Base-by-base conservation (phyloP, 1,284 basidiomycete species). In the Xerocomus nothofagi region DNA sequence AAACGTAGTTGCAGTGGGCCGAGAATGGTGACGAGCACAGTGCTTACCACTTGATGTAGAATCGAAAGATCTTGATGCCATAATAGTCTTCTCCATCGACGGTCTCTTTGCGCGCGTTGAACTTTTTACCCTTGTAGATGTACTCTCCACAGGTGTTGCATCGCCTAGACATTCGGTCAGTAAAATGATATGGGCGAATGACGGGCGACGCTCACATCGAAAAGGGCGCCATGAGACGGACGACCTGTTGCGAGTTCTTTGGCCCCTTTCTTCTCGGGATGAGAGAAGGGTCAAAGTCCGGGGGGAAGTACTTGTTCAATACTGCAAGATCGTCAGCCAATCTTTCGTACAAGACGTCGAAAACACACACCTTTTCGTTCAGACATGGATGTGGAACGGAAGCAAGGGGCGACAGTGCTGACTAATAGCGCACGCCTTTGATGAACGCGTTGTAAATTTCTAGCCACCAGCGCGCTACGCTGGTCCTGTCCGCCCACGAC, bases 211-310 rank as follows among this genome's bases (percentile, higher is more conserved):
- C 79, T 46, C 58, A 84, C 96, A 99, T 99, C 14, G 92, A 95
- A 71, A 97, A 99, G 0, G 96, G 96, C 6, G 97, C 95, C 96
- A 99, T 99, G 40, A 99, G 82, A 79, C 95, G 91, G 55, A 99
- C 94, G 49, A 94, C 91, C 73, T 96, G 92, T 68, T 98, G 96
- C 17, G 87, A 85, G 70, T 97, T 96, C 78, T 90, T 94, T 49
- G 88, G 87, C 52, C 82, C 80, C 67, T 89, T 93, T 61, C 93
- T 78, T 60, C 97, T 80, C 38, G 93, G 92, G 71, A 98, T 97
- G 71, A 96, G 89, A 59, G 92, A 85, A 54, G 96, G 97, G 77
- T 99, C 97, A 73, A 98, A 99, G 73, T 99, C 96, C 70, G 90
- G 90, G 41, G 89, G 89, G 61, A 91, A 91, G 73, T 92, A 92